Evolutionary conservation across 2,329 filamentous ascomycete genomes (phyloP).

Genomic region (Paecilomyces fulvus): DNA sequence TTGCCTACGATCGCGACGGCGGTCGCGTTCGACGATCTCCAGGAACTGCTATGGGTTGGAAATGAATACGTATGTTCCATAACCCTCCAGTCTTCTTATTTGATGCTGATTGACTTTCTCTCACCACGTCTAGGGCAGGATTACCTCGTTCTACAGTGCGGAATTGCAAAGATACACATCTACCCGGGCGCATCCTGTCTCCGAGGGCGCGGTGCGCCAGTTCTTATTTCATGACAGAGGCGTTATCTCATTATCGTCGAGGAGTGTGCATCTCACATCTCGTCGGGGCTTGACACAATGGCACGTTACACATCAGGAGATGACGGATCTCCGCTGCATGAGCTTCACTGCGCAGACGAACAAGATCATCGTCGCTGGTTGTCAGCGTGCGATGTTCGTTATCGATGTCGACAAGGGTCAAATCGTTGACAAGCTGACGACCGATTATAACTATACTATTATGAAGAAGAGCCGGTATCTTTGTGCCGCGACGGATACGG

Average conservation of each 20-base stretch:
- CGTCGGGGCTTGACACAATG: conserved; percentile 77
- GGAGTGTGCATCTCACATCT: conserved; percentile 80
- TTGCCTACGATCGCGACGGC: conserved; percentile 65
- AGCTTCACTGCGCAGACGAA: conserved; percentile 84
- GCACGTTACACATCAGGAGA: conserved; percentile 72
- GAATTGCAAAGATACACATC: conserved; percentile 87
- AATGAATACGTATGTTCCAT: conserved; percentile 67
- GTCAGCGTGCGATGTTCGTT: conserved; percentile 77
- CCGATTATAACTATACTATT: conserved; percentile 72
- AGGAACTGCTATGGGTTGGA: conserved; percentile 89
- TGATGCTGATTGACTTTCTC: conserved; percentile 11
- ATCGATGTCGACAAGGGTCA: conserved; percentile 64
- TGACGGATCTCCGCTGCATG: conserved; percentile 88
- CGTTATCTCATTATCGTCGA: conserved; percentile 72
- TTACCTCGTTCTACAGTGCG: conserved; percentile 78
- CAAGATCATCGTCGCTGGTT: conserved; percentile 77
- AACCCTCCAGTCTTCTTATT: background rate
- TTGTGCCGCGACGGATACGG: conserved; percentile 77
- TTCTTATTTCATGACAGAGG: conserved; percentile 87
- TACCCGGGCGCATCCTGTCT: conserved; percentile 65
- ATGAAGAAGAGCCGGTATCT: conserved; percentile 88
- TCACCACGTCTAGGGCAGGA: conserved; percentile 57
- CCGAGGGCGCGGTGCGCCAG: conserved; percentile 75
- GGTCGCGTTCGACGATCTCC: conserved; percentile 77
- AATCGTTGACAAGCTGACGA: conserved; percentile 62